Percentiles rank a stretch among this genome's conserved stretches.
Conservation (phyloP, 805 yeast species). For the Teunomyces aglyptinius region DNA sequence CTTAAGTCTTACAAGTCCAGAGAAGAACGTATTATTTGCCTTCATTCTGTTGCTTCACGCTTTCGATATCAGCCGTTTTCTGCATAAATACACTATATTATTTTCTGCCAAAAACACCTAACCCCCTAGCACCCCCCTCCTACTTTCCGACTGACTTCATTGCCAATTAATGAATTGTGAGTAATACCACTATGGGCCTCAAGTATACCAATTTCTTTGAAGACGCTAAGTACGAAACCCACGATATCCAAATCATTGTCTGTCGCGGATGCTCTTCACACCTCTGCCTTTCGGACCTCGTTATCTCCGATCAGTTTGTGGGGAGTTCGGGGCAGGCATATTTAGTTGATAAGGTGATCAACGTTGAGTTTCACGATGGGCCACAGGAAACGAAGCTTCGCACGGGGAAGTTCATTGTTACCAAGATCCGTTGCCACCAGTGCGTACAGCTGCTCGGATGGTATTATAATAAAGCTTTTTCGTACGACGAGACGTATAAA, state of each 20-base stretch:
- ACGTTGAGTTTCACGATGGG: constrained; percentile 24
- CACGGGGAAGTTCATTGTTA: constrained; percentile 39
- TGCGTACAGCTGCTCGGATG: constrained; percentile 38
- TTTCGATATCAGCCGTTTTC: not conserved
- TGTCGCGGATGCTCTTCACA: constrained; percentile 42
- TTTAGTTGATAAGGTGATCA: constrained; percentile 39
- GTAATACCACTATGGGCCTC: constrained; percentile 34
- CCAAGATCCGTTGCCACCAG: constrained; percentile 39
- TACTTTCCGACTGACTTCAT: too few relatives aligned
- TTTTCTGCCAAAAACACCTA: not conserved
- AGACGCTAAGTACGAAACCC: constrained; percentile 32
- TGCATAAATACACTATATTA: constrained; percentile 1
- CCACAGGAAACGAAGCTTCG: constrained; percentile 36
- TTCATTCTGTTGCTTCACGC: not conserved
- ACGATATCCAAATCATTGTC: constrained; percentile 37
- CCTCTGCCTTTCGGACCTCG: constrained; percentile 35
- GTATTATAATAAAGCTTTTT: constrained; percentile 39
- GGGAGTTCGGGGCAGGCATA: constrained; percentile 43
- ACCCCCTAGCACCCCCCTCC: too few relatives aligned
- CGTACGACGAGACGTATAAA: constrained; percentile 36
- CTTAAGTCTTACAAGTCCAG: too few relatives aligned
- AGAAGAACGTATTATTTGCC: too few relatives aligned
- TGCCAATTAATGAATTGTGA: not conserved
- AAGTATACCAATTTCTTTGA: constrained; percentile 40
- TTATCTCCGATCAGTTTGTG: constrained; percentile 37